Conservation (phyloP, 148 eudicot species). For the Vaccinium myrtillus region DNA sequence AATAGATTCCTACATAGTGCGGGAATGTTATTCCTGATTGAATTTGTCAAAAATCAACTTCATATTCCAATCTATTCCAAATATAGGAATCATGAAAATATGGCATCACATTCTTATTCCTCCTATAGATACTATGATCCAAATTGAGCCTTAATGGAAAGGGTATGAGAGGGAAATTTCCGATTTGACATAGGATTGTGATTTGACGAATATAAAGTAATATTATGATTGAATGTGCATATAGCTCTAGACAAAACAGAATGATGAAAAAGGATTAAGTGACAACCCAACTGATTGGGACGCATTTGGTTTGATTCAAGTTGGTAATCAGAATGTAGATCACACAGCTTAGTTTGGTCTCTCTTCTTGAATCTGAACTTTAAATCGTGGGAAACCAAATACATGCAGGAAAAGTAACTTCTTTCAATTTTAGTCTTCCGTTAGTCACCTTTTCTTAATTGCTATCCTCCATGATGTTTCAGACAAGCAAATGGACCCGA, state of each 20-base stretch:
- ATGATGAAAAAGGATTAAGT: background rate
- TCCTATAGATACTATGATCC: background rate
- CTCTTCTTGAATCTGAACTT: constrained; percentile 1
- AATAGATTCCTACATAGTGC: background rate
- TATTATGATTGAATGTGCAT: background rate
- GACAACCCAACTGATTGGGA: background rate
- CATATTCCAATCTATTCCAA: background rate
- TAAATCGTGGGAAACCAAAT: background rate
- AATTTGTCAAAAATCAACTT: background rate
- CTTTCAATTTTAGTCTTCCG: background rate
- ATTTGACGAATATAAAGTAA: background rate
- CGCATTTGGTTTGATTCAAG: background rate
- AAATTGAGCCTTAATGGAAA: background rate
- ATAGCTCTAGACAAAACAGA: background rate
- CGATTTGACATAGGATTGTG: background rate
- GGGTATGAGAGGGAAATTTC: background rate
- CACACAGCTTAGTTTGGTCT: background rate
- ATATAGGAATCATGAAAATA: too few species aligned
- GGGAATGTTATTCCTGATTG: background rate
- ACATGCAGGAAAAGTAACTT: background rate
- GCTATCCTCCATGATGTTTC: background rate
- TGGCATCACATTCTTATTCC: too few species aligned
- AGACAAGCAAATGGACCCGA: constrained; percentile 7
- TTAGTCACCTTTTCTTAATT: background rate
- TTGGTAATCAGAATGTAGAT: background rate